Evolutionary conservation across 192 early-diverging fungal species (phyloP).

Genomic region (Coemansia sp.): DNA sequence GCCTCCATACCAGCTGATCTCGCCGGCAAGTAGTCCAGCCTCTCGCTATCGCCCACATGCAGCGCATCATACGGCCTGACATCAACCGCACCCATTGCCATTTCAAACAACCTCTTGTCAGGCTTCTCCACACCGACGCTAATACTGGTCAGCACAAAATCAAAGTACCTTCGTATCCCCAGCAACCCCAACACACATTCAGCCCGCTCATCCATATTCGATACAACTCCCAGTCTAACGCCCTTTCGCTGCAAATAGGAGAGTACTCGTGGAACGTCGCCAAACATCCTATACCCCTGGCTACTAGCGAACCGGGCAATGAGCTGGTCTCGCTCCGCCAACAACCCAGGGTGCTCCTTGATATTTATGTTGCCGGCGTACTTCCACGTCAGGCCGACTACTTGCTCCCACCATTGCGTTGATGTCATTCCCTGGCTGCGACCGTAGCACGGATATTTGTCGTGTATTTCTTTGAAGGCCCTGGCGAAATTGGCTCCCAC

Average conservation of each 20-base stretch:
- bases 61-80: slow-evolving; percentile 49
- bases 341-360: neutral
- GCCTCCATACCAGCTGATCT: slow-evolving; percentile 39
- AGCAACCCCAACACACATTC: slow-evolving; percentile 35
- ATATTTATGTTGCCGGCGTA: slow-evolving; percentile 23
- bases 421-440: slow-evolving; percentile 38
- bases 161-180: slow-evolving; percentile 56
- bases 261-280: slow-evolving; percentile 53
- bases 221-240: slow-evolving; percentile 58
- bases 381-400: slow-evolving; percentile 54
- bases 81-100: slow-evolving; percentile 42
- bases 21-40: slow-evolving; percentile 38
- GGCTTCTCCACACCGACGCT: slow-evolving; percentile 60
- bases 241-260: slow-evolving; percentile 47
- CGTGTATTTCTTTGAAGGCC: slow-evolving; percentile 44
- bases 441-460: slow-evolving; percentile 59
- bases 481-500: slow-evolving; percentile 25
- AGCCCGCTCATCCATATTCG: slow-evolving; percentile 61
- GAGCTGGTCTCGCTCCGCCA: slow-evolving; percentile 22
- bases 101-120: slow-evolving; percentile 51
- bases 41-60: slow-evolving; percentile 63
- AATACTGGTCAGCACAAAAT: slow-evolving; percentile 60
- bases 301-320: slow-evolving; percentile 53
- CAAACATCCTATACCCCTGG: slow-evolving; percentile 57
- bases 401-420: slow-evolving; percentile 58